These are phyloP conservation scores for Polytrichum formosum DNA, from an alignment of 225 moss, liverwort and hornwort species.

Conservation along the genomic window DNA sequence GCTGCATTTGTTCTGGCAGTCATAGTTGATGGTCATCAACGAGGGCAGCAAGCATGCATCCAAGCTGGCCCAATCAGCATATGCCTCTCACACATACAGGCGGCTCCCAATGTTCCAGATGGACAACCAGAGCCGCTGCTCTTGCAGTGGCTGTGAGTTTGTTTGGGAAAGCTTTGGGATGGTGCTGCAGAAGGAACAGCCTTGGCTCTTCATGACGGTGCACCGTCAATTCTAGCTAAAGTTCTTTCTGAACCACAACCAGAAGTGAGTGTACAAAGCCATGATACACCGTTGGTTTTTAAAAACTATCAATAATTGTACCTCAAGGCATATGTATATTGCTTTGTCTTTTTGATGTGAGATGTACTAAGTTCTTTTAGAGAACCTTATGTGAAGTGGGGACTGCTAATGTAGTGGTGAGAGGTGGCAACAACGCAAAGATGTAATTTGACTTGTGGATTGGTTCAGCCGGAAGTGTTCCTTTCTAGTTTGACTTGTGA, in stretches of 20 bases:
- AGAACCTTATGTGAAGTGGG: too few species aligned
- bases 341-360: too few species aligned
- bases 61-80: constrained; percentile 71
- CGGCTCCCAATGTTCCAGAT: constrained; percentile 46
- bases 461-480: too few species aligned
- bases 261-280: constrained; percentile 49
- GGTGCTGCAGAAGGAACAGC: constrained; percentile 64
- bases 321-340: too few species aligned
- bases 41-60: constrained; percentile 86
- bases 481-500: too few species aligned
- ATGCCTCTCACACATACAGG: constrained; percentile 73
- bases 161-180: constrained; percentile 96
- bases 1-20: constrained; percentile 96
- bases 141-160: constrained; percentile 92
- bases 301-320: too few species aligned
- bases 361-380: too few species aligned
- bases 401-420: too few species aligned
- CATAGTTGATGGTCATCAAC: constrained; percentile 84
- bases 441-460: too few species aligned
- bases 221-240: constrained; percentile 60
- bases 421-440: too few species aligned
- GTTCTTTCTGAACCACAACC: constrained; percentile 87
- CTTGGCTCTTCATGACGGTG: constrained; percentile 62
- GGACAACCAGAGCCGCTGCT: constrained; percentile 75
- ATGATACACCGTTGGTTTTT: too few species aligned